Base-by-base conservation (phyloP, 2,329 filamentous ascomycete species). In the Akanthomyces lecanii region DNA sequence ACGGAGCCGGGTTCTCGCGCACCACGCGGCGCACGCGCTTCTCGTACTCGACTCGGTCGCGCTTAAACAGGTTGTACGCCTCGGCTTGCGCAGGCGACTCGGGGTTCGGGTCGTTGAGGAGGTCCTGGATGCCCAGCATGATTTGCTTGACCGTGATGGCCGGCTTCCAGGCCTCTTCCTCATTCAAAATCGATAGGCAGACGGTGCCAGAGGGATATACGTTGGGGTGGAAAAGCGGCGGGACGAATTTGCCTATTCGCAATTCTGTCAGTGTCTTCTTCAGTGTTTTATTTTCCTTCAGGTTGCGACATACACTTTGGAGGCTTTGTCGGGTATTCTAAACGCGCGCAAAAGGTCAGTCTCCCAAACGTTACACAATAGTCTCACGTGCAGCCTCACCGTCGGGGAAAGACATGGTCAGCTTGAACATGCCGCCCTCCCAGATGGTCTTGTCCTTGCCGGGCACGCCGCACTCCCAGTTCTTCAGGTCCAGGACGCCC, bases 131-230 rank as follows among this genome's bases (percentile, higher is more conserved):
- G 55, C 95, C 95, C 1, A 98, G 84, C 6, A 98, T 85, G 67
- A 99, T 98, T 78, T 98, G 92, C 79, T 97, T 98, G 75, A 99
- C 92, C 0, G 95, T 99, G 72, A 99, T 99, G 7, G 95, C 94
- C 1, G 95, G 96, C 76, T 96, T 96, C 95, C 96, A 99, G 7
- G 91, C 93, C 75, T 99, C 95, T 71, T 99, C 95, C 76, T 99
- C 96, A 78, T 98, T 99, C 68, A 99, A 79, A 68, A 99, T 99
- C 33, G 92, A 97, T 25, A 99, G 84, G 74, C 95, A 99, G 66
- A 99, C 95, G 54, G 95, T 99, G 68, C 95, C 96, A 0, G 94
- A 98, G 0, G 95, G 95, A 75, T 99, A 99, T 69, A 99, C 95
- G 75, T 99, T 99, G 0, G 95, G 95, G 73, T 99, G 95, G 80